These are phyloP conservation scores for Collybia sp. DNA, from an alignment of 768 basidiomycete species.

Conservation along the genomic window DNA sequence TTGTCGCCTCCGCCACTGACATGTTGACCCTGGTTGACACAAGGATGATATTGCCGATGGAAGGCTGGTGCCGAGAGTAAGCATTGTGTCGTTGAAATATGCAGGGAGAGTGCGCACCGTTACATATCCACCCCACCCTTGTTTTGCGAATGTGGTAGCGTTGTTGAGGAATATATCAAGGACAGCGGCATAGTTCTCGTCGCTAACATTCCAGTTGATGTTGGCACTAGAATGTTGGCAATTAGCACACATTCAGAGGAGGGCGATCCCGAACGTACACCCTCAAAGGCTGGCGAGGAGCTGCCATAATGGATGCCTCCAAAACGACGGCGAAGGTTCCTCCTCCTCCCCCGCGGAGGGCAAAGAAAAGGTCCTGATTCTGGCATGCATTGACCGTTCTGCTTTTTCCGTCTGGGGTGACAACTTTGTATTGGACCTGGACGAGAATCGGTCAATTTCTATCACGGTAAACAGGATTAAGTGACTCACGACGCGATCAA, in stretches of 20 bases:
- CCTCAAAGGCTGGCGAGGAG: conserved; percentile 14
- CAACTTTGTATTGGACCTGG: conserved; percentile 45
- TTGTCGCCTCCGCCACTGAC: too few species aligned
- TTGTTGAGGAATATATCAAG: not conserved
- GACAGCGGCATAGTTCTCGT: not conserved
- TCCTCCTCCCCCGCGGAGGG: conserved; percentile 43
- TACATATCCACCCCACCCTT: too few species aligned
- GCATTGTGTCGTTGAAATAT: too few species aligned
- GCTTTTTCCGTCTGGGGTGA: conserved; percentile 45
- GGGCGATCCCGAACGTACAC: too few species aligned
- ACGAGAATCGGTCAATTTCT: conserved; percentile 1
- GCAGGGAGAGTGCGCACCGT: too few species aligned
- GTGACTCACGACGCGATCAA: conserved; percentile 34
- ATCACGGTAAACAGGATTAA: not conserved
- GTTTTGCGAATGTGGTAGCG: not conserved
- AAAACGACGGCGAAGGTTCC: conserved; percentile 43
- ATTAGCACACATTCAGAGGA: too few species aligned
- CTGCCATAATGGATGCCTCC: conserved; percentile 30
- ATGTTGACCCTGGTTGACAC: too few species aligned
- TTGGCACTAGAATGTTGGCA: too few species aligned
- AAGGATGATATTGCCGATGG: too few species aligned
- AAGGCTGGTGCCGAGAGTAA: too few species aligned
- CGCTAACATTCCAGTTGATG: too few species aligned
- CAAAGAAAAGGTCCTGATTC: conserved; percentile 50
- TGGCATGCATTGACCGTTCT: conserved; percentile 43